A percentile compares a stretch with the other conserved stretches of the same genome.
phyloP scores from a whole-genome alignment of 129 eudicot species.

The Daucus carota region DNA sequence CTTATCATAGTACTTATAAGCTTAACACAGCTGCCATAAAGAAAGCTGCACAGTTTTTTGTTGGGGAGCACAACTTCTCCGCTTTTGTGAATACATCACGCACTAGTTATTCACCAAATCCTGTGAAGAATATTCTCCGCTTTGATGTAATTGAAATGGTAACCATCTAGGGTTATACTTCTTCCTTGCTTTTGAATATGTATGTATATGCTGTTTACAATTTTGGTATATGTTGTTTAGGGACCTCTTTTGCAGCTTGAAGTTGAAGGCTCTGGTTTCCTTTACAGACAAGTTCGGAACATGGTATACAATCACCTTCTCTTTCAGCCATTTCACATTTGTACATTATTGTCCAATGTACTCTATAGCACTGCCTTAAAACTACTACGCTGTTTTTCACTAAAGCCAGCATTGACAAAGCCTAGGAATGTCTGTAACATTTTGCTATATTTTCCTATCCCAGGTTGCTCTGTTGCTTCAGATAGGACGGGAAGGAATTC shows the following conservation, averaged over 20 bases:
- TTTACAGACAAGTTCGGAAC: conserved; percentile 83
- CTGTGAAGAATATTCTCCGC: conserved; percentile 61
- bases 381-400: neutral
- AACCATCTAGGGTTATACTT: neutral
- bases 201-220: neutral
- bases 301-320: conserved; percentile 40
- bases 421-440: neutral
- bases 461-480: conserved; percentile 86
- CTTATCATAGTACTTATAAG: conserved; percentile 60
- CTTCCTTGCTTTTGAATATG: neutral
- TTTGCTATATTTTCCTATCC: neutral
- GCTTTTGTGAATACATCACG: conserved; percentile 70
- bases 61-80: conserved; percentile 83
- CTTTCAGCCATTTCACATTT: neutral
- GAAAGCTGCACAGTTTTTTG: conserved; percentile 58
- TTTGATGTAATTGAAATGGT: conserved; percentile 74
- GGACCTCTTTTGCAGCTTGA: conserved; percentile 78
- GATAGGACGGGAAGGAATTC: conserved; percentile 82
- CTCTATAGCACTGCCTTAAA: neutral
- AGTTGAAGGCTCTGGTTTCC: conserved; percentile 89
- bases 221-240: conserved; percentile 25
- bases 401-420: neutral
- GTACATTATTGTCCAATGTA: neutral
- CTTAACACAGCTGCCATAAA: conserved; percentile 61
- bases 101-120: conserved; percentile 50